Evolutionary conservation across 208 protist species (phyloP).

Genomic region (Trypanosoma cruzi): DNA sequence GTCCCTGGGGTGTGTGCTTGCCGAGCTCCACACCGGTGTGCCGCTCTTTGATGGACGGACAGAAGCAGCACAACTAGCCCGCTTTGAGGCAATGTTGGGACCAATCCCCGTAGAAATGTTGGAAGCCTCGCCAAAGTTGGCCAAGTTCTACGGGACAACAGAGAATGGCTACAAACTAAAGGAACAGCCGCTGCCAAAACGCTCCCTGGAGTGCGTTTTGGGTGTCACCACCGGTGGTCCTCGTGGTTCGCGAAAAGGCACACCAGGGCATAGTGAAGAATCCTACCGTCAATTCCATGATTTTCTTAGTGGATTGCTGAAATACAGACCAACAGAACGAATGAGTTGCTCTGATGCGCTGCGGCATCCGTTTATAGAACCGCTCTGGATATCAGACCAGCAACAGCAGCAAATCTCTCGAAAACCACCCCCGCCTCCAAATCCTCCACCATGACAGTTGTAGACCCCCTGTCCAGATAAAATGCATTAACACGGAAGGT

Average conservation of each 20-base stretch:
- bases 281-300: constrained; percentile 58
- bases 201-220: constrained; percentile 28
- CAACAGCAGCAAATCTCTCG: constrained; percentile 15
- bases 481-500: background rate
- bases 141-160: constrained; percentile 59
- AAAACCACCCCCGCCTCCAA: background rate
- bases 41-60: constrained; percentile 96
- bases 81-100: constrained; percentile 90
- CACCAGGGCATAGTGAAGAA: constrained; percentile 47
- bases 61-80: constrained; percentile 95
- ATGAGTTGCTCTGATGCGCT: constrained; percentile 78
- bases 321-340: constrained; percentile 62
- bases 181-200: constrained; percentile 37
- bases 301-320: constrained; percentile 58
- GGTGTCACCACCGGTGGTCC: constrained; percentile 59
- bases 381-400: constrained; percentile 41
- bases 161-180: constrained; percentile 29
- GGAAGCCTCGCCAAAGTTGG: constrained; percentile 45
- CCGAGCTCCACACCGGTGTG: constrained; percentile 97
- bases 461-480: background rate
- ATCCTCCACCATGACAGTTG: background rate
- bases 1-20: constrained; percentile 98
- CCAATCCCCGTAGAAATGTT: constrained; percentile 71
- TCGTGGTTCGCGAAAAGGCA: constrained; percentile 36
- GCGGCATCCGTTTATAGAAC: constrained; percentile 69